Evolutionary conservation across 768 basidiomycete species (phyloP).

Genomic region (Omphalotus guepiniiformis): DNA sequence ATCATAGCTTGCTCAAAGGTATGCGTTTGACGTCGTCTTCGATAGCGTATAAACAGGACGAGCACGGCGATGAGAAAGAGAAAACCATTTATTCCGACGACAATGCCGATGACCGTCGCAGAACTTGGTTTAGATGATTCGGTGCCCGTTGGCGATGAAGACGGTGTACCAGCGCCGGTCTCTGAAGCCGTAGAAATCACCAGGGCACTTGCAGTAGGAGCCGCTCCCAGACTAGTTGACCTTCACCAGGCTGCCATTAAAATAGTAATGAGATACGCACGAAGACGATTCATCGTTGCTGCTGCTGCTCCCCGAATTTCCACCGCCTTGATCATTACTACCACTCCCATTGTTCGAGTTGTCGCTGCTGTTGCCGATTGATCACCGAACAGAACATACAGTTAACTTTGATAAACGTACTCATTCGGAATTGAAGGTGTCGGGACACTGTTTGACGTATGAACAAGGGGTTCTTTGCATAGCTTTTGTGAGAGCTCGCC

Average conservation of each 20-base stretch:
- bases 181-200: not conserved
- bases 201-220: not conserved
- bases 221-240: not conserved
- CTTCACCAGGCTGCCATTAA: not conserved
- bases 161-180: not conserved
- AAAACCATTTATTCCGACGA: not conserved
- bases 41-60: conserved; percentile 4
- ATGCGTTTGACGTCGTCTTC: conserved; percentile 1
- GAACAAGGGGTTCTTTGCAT: too few relatives aligned
- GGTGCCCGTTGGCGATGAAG: not conserved
- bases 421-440: not conserved
- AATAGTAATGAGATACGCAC: not conserved
- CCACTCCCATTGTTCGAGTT: not conserved
- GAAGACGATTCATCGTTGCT: not conserved
- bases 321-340: not conserved
- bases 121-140: not conserved
- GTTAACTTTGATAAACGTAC: not conserved
- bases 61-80: not conserved
- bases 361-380: not conserved
- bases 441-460: not conserved
- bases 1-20: not conserved
- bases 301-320: not conserved
- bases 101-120: not conserved
- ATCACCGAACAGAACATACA: too few relatives aligned
- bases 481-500: not conserved